Evolutionary conservation across 768 basidiomycete genomes (phyloP).

Genomic region (Hydnum rufescens): DNA sequence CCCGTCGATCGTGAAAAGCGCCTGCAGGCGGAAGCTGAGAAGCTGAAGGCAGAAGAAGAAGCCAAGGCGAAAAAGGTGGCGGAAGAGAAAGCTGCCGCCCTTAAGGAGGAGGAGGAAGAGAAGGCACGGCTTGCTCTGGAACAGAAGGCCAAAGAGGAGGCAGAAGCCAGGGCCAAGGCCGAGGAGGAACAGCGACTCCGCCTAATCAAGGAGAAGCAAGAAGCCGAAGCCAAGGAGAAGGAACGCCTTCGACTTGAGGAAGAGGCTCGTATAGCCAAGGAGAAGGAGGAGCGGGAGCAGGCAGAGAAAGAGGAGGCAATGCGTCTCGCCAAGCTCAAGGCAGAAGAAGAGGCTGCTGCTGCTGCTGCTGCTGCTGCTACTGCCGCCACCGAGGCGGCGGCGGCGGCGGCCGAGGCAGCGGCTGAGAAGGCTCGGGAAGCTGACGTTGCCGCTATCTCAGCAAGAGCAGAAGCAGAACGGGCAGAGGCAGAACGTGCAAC

Average conservation of each 20-base stretch:
- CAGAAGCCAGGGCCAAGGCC: constrained; percentile 16
- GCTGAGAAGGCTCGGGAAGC: constrained; percentile 12
- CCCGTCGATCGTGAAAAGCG: constrained; percentile 14
- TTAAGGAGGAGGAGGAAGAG: constrained; percentile 13
- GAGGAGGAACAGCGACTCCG: constrained; percentile 12
- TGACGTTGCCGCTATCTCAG: constrained; percentile 11
- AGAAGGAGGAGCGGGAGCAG: constrained; percentile 14
- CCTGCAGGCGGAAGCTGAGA: constrained; percentile 1
- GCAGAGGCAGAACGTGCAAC: constrained; percentile 14
- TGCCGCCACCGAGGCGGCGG: constrained; percentile 10
- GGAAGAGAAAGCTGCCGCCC: constrained; percentile 14
- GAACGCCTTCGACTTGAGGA: constrained; percentile 16
- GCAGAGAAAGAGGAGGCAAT: not conserved
- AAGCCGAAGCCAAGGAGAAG: constrained; percentile 17
- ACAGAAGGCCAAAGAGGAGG: constrained; percentile 21
- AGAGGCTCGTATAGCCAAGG: constrained; percentile 19
- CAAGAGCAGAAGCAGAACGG: constrained; percentile 13
- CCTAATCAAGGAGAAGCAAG: constrained; percentile 20
- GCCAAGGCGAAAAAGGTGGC: constrained; percentile 15
- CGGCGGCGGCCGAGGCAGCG: constrained; percentile 20
- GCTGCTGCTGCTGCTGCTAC: constrained; percentile 11
- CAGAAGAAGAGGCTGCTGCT: constrained; percentile 10
- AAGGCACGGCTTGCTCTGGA: constrained; percentile 10
- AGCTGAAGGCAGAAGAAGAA: constrained; percentile 10
- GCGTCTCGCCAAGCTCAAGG: not conserved